These are phyloP conservation scores for Paraphaeosphaeria sporulosa DNA, from an alignment of 2,329 filamentous ascomycete species.

Conservation along the genomic window DNA sequence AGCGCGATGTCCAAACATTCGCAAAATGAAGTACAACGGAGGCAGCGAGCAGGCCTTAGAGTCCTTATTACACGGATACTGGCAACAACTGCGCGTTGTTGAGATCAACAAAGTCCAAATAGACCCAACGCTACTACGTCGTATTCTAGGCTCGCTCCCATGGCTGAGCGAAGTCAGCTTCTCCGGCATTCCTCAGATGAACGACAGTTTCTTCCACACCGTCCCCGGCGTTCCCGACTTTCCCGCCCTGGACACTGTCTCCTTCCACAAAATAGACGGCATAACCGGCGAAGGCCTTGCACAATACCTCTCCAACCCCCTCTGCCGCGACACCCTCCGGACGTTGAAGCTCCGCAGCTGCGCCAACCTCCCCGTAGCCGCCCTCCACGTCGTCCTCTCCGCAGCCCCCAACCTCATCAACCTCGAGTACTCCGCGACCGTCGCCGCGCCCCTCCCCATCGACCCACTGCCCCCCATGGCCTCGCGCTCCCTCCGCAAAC, in stretches of 20 bases:
- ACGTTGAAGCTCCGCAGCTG: constrained; percentile 72
- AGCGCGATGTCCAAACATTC: constrained; percentile 79
- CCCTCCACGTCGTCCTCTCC: constrained; percentile 67
- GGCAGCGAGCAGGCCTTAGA: constrained; percentile 83
- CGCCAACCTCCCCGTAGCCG: constrained; percentile 72
- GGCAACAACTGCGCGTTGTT: constrained; percentile 75
- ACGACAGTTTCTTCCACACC: constrained; percentile 77
- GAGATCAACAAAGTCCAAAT: constrained; percentile 74
- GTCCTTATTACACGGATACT: constrained; percentile 70
- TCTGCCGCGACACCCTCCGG: constrained; percentile 66
- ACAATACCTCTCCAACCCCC: constrained; percentile 68
- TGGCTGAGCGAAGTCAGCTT: constrained; percentile 78
- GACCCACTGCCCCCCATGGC: constrained; percentile 68
- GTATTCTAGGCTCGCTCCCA: constrained; percentile 72
- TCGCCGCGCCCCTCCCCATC: constrained; percentile 64
- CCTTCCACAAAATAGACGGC: constrained; percentile 73
- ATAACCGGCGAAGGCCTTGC: constrained; percentile 76
- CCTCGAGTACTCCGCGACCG: constrained; percentile 64
- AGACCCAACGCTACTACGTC: constrained; percentile 74
- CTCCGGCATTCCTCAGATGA: constrained; percentile 71
- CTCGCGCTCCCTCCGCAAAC: constrained; percentile 72
- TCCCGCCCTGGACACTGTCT: constrained; percentile 76
- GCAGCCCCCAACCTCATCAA: constrained; percentile 66
- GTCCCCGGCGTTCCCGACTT: constrained; percentile 73
- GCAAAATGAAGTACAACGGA: constrained; percentile 85